Percentiles rank a stretch among this genome's conserved stretches.
These are phyloP conservation scores for Tilletia setariae DNA, from an alignment of 1,284 basidiomycete species.

Conservation along the genomic window DNA sequence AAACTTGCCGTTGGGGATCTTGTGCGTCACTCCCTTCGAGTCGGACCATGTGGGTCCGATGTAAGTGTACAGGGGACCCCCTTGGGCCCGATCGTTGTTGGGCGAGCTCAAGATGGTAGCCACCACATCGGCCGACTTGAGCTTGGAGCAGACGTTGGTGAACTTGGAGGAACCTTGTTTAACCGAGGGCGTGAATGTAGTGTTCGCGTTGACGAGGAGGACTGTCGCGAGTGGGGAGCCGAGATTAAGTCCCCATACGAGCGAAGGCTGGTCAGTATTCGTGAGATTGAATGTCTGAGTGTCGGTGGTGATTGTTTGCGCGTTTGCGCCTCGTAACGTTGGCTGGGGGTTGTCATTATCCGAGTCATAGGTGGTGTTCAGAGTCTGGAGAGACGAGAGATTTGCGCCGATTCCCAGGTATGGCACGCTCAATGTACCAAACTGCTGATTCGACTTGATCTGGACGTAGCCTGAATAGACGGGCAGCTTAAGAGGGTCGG, in stretches of 20 bases:
- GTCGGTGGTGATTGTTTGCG: constrained; percentile 25
- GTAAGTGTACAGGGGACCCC: not conserved
- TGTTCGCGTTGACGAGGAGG: not conserved
- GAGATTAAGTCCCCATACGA: not conserved
- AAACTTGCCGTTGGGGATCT: constrained; percentile 65
- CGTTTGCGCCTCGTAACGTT: constrained; percentile 21
- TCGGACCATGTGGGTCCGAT: not conserved
- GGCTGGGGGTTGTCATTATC: constrained; percentile 27
- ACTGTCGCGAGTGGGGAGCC: not conserved
- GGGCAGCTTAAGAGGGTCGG: constrained; percentile 60
- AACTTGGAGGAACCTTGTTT: not conserved
- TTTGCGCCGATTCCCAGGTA: constrained; percentile 61
- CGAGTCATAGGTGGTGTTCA: constrained; percentile 20
- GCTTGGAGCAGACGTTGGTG: no score
- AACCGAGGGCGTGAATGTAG: not conserved
- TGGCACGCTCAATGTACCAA: constrained; percentile 1
- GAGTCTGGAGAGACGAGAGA: constrained; percentile 58
- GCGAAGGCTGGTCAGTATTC: not conserved
- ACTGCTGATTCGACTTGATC: not conserved
- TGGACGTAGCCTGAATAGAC: constrained; percentile 55
- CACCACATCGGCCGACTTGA: not conserved
- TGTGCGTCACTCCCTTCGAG: not conserved
- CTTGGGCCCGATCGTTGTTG: not conserved
- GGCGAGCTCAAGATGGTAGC: not conserved
- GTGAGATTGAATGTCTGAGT: not conserved